Percentiles rank a stretch among this genome's conserved stretches.
These are phyloP conservation scores for Boletus eberwhitei DNA, from an alignment of 768 basidiomycete species.

Conservation along the genomic window DNA sequence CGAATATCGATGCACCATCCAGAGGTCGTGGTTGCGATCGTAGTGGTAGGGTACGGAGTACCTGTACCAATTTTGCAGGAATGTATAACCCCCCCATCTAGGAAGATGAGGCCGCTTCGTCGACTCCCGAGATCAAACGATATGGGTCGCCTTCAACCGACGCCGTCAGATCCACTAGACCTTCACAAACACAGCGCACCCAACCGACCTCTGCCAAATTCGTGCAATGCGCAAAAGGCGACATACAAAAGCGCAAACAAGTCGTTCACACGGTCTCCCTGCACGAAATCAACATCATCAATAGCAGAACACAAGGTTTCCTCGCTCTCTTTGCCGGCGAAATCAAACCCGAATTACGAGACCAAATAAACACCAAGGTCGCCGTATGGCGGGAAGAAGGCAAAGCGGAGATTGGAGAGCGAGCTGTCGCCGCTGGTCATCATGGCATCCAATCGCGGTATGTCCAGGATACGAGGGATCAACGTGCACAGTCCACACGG, in stretches of 20 bases:
- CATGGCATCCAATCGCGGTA: too few species aligned
- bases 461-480: slow-evolving; percentile 91
- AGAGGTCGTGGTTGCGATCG: too few species aligned
- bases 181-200: too few species aligned
- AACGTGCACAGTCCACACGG: slow-evolving; percentile 94
- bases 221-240: slow-evolving; percentile 96
- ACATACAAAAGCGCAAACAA: slow-evolving; percentile 94
- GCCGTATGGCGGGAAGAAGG: slow-evolving; percentile 98
- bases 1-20: too few species aligned
- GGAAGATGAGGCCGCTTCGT: too few species aligned
- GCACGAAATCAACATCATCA: slow-evolving; percentile 99
- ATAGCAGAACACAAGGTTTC: slow-evolving; percentile 93
- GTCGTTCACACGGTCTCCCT: slow-evolving; percentile 97
- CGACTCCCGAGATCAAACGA: too few species aligned
- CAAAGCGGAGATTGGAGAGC: slow-evolving; percentile 93
- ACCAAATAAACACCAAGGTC: slow-evolving; percentile 96
- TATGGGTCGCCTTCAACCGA: too few species aligned
- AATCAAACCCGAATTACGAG: slow-evolving; percentile 94
- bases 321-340: slow-evolving; percentile 96
- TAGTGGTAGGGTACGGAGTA: too few species aligned
- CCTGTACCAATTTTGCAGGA: too few species aligned
- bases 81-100: too few species aligned
- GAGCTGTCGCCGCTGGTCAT: slow-evolving; percentile 94
- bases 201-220: too few species aligned
- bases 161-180: too few species aligned